Percentiles rank a stretch among this genome's conserved stretches.
Evolutionary conservation across 2,329 filamentous ascomycete genomes (phyloP).

Genomic region (Diaporthe nobilis): DNA sequence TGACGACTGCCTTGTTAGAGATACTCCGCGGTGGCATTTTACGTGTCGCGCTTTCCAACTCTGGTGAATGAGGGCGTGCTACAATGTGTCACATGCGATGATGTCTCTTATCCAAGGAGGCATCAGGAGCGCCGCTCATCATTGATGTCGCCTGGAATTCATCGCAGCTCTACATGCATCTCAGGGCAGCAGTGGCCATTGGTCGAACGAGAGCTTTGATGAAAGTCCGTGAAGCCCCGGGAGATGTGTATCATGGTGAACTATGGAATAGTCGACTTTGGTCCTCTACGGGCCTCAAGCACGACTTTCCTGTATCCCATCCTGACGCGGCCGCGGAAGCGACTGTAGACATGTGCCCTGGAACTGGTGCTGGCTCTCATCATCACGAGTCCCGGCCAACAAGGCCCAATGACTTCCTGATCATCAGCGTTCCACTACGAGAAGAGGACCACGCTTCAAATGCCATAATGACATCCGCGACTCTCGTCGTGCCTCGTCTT

Average conservation of each 20-base stretch:
- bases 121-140: neutral
- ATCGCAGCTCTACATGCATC: neutral
- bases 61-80: neutral
- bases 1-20: neutral
- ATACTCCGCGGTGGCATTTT: neutral
- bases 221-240: neutral
- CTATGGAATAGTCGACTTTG: neutral
- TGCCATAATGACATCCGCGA: neutral
- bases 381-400: neutral
- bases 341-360: neutral
- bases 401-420: no score
- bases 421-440: neutral
- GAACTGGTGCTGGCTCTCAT: neutral
- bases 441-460: neutral
- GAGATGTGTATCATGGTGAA: neutral
- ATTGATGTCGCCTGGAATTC: neutral
- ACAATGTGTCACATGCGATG: neutral
- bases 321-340: neutral
- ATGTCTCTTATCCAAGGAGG: neutral
- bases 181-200: neutral
- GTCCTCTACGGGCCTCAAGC: neutral
- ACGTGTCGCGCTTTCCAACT: slow-evolving; percentile 13
- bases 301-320: no score
- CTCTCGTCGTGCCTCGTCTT: neutral
- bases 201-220: neutral